A percentile compares a stretch with the other conserved stretches of the same genome.
These are phyloP conservation scores for Nitzschia inconspicua DNA, from an alignment of 108 stramenopile species.

Conservation along the genomic window DNA sequence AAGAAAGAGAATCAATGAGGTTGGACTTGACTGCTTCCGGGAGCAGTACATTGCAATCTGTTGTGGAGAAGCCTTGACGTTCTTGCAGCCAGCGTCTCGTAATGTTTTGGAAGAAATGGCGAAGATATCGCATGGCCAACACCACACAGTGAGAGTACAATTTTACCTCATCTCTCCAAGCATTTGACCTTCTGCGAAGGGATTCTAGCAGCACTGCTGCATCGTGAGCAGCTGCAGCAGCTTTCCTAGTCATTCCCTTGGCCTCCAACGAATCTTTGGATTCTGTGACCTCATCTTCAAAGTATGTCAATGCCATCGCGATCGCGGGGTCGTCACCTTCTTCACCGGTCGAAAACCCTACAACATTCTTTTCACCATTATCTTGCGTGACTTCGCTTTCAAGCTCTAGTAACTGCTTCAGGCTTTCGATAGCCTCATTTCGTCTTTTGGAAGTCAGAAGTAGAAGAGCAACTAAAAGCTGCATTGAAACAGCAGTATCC, in stretches of 20 bases:
- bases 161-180: conserved; percentile 57
- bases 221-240: conserved; percentile 83
- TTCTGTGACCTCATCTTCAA: conserved; percentile 37
- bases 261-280: conserved; percentile 56
- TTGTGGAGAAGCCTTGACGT: conserved; percentile 10
- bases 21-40: conserved; percentile 28
- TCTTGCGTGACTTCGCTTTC: conserved; percentile 18
- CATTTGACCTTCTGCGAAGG: conserved; percentile 36
- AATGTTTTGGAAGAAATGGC: conserved; percentile 45
- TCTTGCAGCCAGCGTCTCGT: conserved; percentile 21
- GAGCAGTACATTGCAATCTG: conserved; percentile 17
- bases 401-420: conserved; percentile 20
- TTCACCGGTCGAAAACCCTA: conserved; percentile 21
- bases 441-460: conserved; percentile 26
- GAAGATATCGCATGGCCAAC: conserved; percentile 41
- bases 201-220: conserved; percentile 49
- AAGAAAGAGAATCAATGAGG: no score
- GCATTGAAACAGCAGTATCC: conserved; percentile 22
- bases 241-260: conserved; percentile 78
- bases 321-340: conserved; percentile 67
- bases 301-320: conserved; percentile 45
- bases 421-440: conserved; percentile 39
- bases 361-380: conserved; percentile 18
- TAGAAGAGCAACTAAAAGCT: conserved; percentile 38
- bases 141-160: conserved; percentile 48